phyloP scores from a whole-genome alignment of 169 alveolate genomes.

The Theileria annulata region DNA sequence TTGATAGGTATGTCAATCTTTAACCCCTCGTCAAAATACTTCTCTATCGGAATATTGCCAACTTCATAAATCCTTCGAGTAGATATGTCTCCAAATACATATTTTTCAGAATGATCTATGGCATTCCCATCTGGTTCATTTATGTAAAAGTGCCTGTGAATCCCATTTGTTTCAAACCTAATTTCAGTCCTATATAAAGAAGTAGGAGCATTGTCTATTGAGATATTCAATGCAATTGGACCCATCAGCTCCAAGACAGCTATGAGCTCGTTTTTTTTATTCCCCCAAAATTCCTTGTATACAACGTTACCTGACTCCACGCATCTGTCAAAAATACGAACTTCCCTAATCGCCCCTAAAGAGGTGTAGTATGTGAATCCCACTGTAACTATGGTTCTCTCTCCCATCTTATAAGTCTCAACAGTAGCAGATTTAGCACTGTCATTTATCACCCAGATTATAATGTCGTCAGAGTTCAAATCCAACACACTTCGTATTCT shows the following conservation, averaged over 20 bases:
- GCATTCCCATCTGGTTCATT: background rate
- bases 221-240: background rate
- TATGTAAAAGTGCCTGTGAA: background rate
- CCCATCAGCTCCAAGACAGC: background rate
- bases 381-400: background rate
- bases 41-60: conserved; percentile 1
- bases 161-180: background rate
- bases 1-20: background rate
- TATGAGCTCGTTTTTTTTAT: background rate
- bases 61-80: background rate
- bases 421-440: background rate
- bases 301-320: background rate
- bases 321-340: background rate
- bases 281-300: background rate
- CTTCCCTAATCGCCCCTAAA: background rate
- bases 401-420: background rate
- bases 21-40: background rate
- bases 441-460: background rate
- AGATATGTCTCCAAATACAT: background rate
- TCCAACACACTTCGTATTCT: background rate
- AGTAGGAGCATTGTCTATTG: conserved; percentile 6
- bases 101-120: background rate
- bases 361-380: background rate
- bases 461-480: background rate
- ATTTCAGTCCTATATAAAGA: background rate